phyloP scores from a whole-genome alignment of 2,329 filamentous ascomycete genomes.

The Myriosclerotinia scirpicola region DNA sequence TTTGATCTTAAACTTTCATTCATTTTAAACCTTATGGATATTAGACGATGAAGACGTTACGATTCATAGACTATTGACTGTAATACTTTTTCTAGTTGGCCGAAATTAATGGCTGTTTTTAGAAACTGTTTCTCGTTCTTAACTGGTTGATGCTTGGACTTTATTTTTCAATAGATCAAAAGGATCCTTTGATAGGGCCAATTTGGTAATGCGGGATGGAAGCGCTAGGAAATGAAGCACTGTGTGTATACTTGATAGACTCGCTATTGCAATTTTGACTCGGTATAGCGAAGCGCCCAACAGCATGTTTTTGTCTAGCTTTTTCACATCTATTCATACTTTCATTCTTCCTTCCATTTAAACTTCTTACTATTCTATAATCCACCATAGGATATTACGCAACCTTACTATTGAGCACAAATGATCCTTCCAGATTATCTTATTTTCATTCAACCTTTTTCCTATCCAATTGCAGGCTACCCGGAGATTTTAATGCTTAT shows the following conservation, averaged over 20 bases:
- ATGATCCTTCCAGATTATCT: not conserved
- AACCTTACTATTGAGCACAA: too few species aligned
- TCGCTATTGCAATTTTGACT: not conserved
- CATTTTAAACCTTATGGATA: not conserved
- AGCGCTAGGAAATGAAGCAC: not conserved
- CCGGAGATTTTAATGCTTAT: conserved; percentile 3
- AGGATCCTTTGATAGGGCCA: not conserved
- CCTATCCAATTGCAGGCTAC: not conserved
- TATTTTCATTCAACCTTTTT: not conserved
- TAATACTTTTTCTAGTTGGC: not conserved
- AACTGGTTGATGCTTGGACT: not conserved
- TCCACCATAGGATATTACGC: too few species aligned
- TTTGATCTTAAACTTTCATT: not conserved
- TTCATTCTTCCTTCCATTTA: not conserved
- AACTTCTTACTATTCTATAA: too few species aligned
- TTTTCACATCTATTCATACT: not conserved
- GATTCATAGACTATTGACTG: not conserved
- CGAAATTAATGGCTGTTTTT: not conserved
- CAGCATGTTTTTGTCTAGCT: not conserved
- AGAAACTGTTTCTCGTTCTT: not conserved
- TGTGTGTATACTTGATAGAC: too few species aligned
- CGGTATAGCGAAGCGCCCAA: not conserved
- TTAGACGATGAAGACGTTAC: not conserved
- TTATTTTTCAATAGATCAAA: not conserved
- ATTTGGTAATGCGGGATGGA: not conserved